Evolutionary conservation across 2,329 filamentous ascomycete species (phyloP), one percentile per base, ranked within the genome.

Genomic region (Aspergillus sp.): DNA sequence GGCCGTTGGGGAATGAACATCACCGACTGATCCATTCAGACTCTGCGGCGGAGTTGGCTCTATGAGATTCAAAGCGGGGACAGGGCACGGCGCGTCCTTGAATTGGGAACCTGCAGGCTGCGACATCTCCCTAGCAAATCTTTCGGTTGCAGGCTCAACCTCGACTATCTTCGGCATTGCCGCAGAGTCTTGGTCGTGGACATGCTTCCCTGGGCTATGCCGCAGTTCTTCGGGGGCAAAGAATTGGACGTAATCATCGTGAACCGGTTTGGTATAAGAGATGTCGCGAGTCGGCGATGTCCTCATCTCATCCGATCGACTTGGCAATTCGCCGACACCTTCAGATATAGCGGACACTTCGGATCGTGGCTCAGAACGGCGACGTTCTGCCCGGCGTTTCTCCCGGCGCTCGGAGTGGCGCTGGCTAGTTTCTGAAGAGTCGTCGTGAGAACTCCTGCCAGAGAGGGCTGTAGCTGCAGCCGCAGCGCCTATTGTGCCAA

Each of bases 31-130:
- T 8, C 56, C 53, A 15, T 58, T 62, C 36, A 55, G 44, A 37
- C 69, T 73, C 13, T 62, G 65, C 7, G 69, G 69, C 13, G 74
- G 74, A 5, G 74, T 78, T 2, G 74, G 70, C 29, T 71, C 65
- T 33, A 75, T 73, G 15, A 77, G 55, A 26, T 69, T 72, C 11
- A 78, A 58, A n/a, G 48, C 53, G 8, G 73, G 73, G 13, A 77
- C 66, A 12, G 58, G 52, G 56, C 62, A 69, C 11, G 61, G 62
- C 6, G 60, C 40, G 26, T 39, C 36, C 14, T 37, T 34, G 15
- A 42, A 35, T 35, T 45, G 45, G 11, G 44, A 40, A 13, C 52
- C 42, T 31, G 35, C 39, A 26, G 40, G 43, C 25, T 31, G 41
- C 12, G 35, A 35, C 13, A 45, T 34, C 8, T 48, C 42, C 11